Evolutionary conservation across 441 rosid genomes (phyloP).

Genomic region (Erodium moschatum): DNA sequence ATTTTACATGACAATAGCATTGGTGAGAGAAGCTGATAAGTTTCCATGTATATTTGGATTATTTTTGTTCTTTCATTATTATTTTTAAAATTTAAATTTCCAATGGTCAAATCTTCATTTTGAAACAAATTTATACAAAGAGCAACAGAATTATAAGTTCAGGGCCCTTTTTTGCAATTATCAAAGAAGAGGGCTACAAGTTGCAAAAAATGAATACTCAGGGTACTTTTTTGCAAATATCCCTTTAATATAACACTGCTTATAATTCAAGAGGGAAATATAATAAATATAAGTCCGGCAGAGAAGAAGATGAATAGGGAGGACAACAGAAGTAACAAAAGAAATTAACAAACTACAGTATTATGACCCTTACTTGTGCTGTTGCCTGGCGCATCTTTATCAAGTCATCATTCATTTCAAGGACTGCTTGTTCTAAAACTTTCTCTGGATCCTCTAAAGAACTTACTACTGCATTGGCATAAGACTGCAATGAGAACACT

Average conservation of each 20-base stretch:
- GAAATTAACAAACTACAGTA: conserved; percentile 11
- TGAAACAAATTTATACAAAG: too few relatives aligned
- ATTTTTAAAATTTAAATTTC: too few relatives aligned
- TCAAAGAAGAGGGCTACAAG: too few relatives aligned
- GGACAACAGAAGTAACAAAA: not conserved
- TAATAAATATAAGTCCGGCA: not conserved
- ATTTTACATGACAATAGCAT: conserved; percentile 7
- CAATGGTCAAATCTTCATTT: too few relatives aligned
- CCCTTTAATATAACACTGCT: not conserved
- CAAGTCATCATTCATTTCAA: conserved; percentile 98
- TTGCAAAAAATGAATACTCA: too few relatives aligned
- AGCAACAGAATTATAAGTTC: too few relatives aligned
- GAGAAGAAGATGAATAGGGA: not conserved
- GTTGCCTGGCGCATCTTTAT: conserved; percentile 97
- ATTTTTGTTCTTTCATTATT: too few relatives aligned
- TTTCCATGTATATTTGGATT: too few relatives aligned
- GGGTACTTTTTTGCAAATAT: too few relatives aligned
- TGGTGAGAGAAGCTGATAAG: not conserved
- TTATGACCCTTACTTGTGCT: conserved; percentile 58
- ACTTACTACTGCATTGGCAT: conserved; percentile 84
- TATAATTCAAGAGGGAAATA: not conserved
- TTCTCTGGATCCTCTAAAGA: conserved; percentile 93
- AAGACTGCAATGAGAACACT: conserved; percentile 49
- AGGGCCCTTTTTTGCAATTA: too few relatives aligned
- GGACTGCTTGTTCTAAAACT: conserved; percentile 80